Evolutionary conservation across 179 eudicot species (phyloP), one percentile per base, ranked within the genome.

Genomic region (Corrigiola litoralis): DNA sequence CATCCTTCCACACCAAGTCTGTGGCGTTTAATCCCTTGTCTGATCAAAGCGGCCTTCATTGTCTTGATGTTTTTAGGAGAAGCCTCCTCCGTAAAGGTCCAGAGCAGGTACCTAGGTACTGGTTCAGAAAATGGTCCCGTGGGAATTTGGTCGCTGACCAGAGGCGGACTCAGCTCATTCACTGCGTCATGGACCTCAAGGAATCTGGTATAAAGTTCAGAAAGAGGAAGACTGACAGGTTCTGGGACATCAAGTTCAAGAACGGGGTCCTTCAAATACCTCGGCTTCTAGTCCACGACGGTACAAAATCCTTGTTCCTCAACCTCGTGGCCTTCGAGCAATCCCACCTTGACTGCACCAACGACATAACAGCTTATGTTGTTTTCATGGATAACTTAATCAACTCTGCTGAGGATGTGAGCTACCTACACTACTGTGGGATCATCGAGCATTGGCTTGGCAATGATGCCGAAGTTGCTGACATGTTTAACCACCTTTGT

Each of bases 401-500:
- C 13, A 78, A 92, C 67, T 81, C 84, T 4, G 81, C 85, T 0
- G 80, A 70, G 1, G 98, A 92, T 38, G 97, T 92, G 47, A 81
- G 83, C 17, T 85, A 87, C 72, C 84, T 92, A 10, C 98, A 92
- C 34, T 83, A 89, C 67, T 72, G 80, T 38, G 94, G 98, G 58
- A 92, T 92, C 6, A 64, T 92, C 12, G 91, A 90, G 84, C 95
- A 92, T 20, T 87, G 98, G 98, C 85, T 90, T 1, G 95, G 95
- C 1, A 90, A 80, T 44, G 98, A 90, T 49, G 88, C 73, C 0
- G 95, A 87, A 47, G 98, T 92, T 37, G 94, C 98, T 0, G 90
- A 92, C 36, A 81, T 92, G 53, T 87, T 92, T 65, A 87, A 90
- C 57, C 83, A 77, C 4, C 80, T 92, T 1, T 92, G 97, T 44